Evolutionary conservation across 441 rosid species (phyloP).

Genomic region (Jatropha multifida): DNA sequence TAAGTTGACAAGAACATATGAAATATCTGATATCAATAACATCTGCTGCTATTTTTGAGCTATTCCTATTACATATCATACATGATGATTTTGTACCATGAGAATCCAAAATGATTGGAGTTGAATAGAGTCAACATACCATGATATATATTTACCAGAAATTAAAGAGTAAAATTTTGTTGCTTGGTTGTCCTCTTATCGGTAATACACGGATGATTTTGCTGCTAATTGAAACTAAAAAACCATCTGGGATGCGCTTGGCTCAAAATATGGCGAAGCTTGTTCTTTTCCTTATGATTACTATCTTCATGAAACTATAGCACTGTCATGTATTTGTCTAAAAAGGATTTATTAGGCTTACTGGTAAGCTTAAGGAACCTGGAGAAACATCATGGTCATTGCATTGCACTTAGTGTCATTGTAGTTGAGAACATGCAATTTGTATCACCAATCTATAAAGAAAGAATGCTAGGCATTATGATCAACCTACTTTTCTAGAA

Average conservation of each 20-base stretch:
- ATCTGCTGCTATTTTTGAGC: neutral
- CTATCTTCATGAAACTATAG: neutral
- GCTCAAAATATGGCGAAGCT: neutral
- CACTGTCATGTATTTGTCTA: neutral
- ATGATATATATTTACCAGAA: neutral
- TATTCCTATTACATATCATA: neutral
- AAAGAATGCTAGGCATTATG: neutral
- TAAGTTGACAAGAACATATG: slow-evolving; percentile 31
- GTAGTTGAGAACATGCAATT: neutral
- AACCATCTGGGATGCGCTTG: neutral
- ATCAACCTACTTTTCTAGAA: neutral
- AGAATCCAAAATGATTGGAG: neutral
- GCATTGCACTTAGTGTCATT: neutral
- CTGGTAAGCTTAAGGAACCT: no score
- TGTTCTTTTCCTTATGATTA: neutral
- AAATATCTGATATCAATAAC: neutral
- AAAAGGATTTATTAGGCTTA: neutral
- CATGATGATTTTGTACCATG: neutral
- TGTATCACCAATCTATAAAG: neutral
- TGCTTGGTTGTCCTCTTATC: neutral
- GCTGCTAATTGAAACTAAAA: neutral
- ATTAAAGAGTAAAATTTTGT: neutral
- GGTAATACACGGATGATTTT: neutral
- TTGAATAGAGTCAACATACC: neutral
- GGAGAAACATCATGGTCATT: neutral